Percentiles rank a stretch among this genome's conserved stretches.
Evolutionary conservation across 192 early-diverging fungal genomes (phyloP).

Genomic region (Phycomyces blakesleeanus): DNA sequence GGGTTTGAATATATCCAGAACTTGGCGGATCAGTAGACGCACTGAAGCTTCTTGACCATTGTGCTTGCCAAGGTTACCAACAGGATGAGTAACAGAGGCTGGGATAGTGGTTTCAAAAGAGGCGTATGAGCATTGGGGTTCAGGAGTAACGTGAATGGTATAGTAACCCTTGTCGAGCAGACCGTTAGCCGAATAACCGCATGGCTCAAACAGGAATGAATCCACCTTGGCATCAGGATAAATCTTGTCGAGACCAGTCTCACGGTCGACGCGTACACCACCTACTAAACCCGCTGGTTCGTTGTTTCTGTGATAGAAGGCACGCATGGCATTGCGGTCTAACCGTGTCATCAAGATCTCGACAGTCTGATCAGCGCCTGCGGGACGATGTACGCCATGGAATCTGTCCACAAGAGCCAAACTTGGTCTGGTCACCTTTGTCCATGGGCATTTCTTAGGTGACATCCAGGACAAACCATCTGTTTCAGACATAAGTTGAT

Average conservation of each 20-base stretch:
- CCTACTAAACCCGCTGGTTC: slow-evolving; percentile 60
- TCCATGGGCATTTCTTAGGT: slow-evolving; percentile 4
- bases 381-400: background rate
- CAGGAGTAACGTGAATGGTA: slow-evolving; percentile 98
- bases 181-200: slow-evolving; percentile 95
- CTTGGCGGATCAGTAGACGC: slow-evolving; percentile 60
- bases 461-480: slow-evolving; percentile 18
- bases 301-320: slow-evolving; percentile 66
- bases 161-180: slow-evolving; percentile 81
- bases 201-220: slow-evolving; percentile 91
- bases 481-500: slow-evolving; percentile 16
- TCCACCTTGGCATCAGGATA: slow-evolving; percentile 82
- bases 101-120: slow-evolving; percentile 95
- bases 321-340: slow-evolving; percentile 71
- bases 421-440: background rate
- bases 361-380: slow-evolving; percentile 72
- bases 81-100: slow-evolving; percentile 44
- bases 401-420: slow-evolving; percentile 6
- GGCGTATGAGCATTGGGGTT: slow-evolving; percentile 98
- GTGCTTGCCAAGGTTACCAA: slow-evolving; percentile 37
- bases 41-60: slow-evolving; percentile 57
- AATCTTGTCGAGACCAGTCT: slow-evolving; percentile 75
- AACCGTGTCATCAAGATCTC: slow-evolving; percentile 97
- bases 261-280: slow-evolving; percentile 63
- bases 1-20: slow-evolving; percentile 81